A percentile compares a stretch with the other conserved stretches of the same genome.
Conservation (phyloP, 2,329 filamentous ascomycete species). For the Microcera coccophila region DNA sequence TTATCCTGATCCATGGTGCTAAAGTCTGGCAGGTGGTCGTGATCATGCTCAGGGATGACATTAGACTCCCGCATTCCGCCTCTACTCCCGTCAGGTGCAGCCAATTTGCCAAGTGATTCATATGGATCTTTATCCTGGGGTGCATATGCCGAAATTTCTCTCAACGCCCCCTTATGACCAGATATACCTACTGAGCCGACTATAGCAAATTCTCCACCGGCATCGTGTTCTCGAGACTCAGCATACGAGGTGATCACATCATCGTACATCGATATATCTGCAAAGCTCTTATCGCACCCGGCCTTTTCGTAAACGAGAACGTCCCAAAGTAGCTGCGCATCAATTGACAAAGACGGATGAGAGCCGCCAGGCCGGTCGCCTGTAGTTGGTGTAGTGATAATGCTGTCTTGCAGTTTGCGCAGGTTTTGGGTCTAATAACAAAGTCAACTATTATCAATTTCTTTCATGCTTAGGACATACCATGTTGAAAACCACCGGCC, state of each 20-base stretch:
- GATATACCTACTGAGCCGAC: constrained; percentile 38
- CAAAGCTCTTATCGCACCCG: constrained; percentile 18
- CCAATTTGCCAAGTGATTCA: background rate
- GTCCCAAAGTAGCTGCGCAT: constrained; percentile 34
- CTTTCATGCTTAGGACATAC: too few relatives aligned
- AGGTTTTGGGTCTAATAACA: constrained; percentile 24
- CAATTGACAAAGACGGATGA: constrained; percentile 27
- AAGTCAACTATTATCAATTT: background rate
- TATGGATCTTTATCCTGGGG: constrained; percentile 24
- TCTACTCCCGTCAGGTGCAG: background rate
- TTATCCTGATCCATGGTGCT: constrained; percentile 24
- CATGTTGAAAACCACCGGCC: constrained; percentile 25
- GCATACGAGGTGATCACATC: constrained; percentile 8
- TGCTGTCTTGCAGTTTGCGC: constrained; percentile 31
- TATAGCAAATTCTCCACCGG: constrained; percentile 30
- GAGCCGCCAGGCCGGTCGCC: background rate
- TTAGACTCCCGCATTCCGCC: background rate
- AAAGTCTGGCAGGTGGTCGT: background rate
- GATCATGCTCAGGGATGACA: background rate
- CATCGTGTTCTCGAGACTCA: background rate
- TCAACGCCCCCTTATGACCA: constrained; percentile 35
- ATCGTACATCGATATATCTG: constrained; percentile 24
- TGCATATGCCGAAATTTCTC: constrained; percentile 33
- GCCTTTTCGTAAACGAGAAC: constrained; percentile 36
- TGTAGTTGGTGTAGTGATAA: constrained; percentile 13